Evolutionary conservation across 2,329 filamentous ascomycete species (phyloP).

Genomic region (Uncinocarpus reesii): DNA sequence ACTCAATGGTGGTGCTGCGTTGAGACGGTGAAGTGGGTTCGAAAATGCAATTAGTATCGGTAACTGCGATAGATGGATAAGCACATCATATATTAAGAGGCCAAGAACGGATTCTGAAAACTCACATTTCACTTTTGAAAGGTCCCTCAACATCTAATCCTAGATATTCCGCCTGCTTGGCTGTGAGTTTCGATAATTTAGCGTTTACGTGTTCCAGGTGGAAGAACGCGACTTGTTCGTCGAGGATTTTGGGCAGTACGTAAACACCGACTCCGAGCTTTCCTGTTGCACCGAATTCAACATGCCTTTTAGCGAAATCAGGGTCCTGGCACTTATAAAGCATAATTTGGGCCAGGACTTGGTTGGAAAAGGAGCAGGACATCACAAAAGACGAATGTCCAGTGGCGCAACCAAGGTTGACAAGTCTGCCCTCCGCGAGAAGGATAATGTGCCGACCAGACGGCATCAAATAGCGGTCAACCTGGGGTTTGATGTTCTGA

Average conservation of each 20-base stretch:
- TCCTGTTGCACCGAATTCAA: constrained; percentile 86
- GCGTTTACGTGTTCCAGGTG: constrained; percentile 90
- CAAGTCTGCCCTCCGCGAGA: constrained; percentile 93
- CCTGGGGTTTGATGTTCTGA: constrained; percentile 99
- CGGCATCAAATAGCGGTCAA: constrained; percentile 93
- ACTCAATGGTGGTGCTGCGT: constrained; percentile 25
- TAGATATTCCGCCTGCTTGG: constrained; percentile 90
- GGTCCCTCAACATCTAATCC: constrained; percentile 75
- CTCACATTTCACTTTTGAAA: constrained; percentile 87
- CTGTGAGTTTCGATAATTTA: constrained; percentile 77
- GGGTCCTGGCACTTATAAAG: constrained; percentile 87
- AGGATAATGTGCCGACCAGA: constrained; percentile 96
- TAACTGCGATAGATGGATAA: constrained; percentile 38
- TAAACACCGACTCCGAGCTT: constrained; percentile 90
- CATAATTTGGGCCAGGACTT: constrained; percentile 98
- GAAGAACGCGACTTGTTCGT: constrained; percentile 94
- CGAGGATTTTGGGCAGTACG: constrained; percentile 95
- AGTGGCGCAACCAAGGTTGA: constrained; percentile 98
- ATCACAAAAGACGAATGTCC: constrained; percentile 99
- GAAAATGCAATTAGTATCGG: constrained; percentile 52
- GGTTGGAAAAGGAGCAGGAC: constrained; percentile 99
- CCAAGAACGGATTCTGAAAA: background rate
- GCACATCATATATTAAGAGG: background rate
- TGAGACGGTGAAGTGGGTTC: background rate
- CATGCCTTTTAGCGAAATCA: constrained; percentile 83